These are phyloP conservation scores for Rhizophagus sp. DNA, from an alignment of 192 early-diverging fungal species.

Conservation along the genomic window DNA sequence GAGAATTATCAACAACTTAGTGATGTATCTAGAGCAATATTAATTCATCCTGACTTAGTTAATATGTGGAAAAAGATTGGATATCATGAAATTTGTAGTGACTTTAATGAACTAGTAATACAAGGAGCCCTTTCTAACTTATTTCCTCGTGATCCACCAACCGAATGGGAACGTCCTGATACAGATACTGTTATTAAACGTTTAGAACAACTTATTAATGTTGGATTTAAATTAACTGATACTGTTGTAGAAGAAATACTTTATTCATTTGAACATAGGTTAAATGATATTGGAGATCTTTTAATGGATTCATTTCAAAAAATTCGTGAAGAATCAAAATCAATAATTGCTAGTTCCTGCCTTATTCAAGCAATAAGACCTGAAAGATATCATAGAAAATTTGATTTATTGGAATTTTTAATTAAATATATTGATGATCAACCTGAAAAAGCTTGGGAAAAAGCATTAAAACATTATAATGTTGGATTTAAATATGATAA, in stretches of 20 bases:
- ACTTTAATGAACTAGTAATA: neutral
- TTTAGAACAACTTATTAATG: neutral
- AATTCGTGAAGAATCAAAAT: neutral
- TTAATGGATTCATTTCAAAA: constrained; percentile 2
- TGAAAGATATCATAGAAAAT: neutral
- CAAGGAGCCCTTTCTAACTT: neutral
- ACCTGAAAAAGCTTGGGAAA: neutral
- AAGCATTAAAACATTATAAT: neutral
- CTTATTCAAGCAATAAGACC: neutral
- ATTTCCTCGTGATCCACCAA: neutral
- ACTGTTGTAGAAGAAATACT: constrained; percentile 2
- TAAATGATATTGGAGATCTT: neutral
- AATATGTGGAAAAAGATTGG: neutral
- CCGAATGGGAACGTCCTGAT: neutral
- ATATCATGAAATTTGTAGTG: constrained; percentile 11
- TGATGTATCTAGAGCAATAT: neutral
- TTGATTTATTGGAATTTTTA: neutral
- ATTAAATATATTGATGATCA: neutral
- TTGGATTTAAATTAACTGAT: constrained; percentile 12
- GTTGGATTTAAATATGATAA: neutral
- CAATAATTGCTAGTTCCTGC: neutral
- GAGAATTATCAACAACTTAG: constrained; percentile 10
- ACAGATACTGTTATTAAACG: neutral
- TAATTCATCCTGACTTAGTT: constrained; percentile 13
- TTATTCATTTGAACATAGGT: constrained; percentile 5